phyloP scores from a whole-genome alignment of 2,329 filamentous ascomycete genomes.

The Apiospora pterosperma region DNA sequence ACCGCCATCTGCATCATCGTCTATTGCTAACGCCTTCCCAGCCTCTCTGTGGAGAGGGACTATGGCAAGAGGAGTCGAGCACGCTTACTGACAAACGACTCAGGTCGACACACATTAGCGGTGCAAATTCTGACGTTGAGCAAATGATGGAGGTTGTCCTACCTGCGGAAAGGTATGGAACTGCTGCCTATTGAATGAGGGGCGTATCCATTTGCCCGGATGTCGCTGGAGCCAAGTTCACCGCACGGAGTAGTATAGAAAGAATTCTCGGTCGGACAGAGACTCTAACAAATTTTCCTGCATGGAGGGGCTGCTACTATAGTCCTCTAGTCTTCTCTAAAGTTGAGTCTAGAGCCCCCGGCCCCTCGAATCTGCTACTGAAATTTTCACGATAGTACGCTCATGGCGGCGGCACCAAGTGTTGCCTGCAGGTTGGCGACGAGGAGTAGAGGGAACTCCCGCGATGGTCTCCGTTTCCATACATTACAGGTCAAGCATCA shows the following conservation, averaged over 20 bases:
- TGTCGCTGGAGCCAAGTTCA: not conserved
- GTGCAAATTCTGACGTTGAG: not conserved
- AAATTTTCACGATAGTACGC: not conserved
- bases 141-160: not conserved
- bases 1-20: not conserved
- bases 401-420: too few relatives aligned
- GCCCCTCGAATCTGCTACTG: not conserved
- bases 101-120: not conserved
- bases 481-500: not conserved
- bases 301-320: not conserved
- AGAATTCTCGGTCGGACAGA: not conserved
- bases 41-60: not conserved
- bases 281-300: not conserved
- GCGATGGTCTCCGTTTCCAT: not conserved
- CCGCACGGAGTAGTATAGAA: not conserved
- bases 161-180: not conserved
- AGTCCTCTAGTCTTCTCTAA: not conserved
- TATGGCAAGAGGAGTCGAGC: not conserved
- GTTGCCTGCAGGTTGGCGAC: not conserved
- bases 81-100: not conserved
- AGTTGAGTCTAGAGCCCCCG: not conserved
- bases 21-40: not conserved
- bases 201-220: not conserved
- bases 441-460: not conserved
- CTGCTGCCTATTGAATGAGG: not conserved